Evolutionary conservation across 1,139 yeast species (phyloP).

Genomic region (Oligophagozyma castellii): DNA sequence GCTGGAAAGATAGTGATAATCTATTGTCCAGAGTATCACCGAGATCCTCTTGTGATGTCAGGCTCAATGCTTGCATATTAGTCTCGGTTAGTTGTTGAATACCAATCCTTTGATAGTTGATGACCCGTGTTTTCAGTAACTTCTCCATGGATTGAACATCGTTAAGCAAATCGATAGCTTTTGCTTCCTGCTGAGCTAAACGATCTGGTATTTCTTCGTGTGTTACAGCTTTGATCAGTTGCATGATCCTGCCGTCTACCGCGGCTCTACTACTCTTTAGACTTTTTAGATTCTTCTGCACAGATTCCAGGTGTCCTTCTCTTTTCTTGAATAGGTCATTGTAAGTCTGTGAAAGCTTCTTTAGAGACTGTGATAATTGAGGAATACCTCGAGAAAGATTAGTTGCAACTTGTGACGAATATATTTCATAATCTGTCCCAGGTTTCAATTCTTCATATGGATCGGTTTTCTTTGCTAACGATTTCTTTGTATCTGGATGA

Average conservation of each 20-base stretch:
- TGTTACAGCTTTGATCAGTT: slow-evolving; percentile 33
- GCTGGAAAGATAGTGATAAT: slow-evolving; percentile 26
- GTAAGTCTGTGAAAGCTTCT: slow-evolving; percentile 41
- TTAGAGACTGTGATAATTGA: slow-evolving; percentile 24
- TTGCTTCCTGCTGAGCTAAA: slow-evolving; percentile 29
- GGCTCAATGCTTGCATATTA: slow-evolving; percentile 7
- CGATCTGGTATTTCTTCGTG: slow-evolving; percentile 30
- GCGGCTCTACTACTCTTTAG: slow-evolving; percentile 12
- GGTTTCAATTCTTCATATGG: neutral
- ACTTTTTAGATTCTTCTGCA: slow-evolving; percentile 14
- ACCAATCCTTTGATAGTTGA: neutral
- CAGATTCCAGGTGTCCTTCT: slow-evolving; percentile 9
- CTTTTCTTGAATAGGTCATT: slow-evolving; percentile 14
- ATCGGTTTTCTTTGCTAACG: neutral
- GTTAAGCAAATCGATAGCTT: slow-evolving; percentile 21
- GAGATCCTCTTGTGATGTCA: slow-evolving; percentile 2
- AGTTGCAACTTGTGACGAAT: slow-evolving; percentile 23
- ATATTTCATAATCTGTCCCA: slow-evolving; percentile 12
- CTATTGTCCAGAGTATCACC: slow-evolving; percentile 14
- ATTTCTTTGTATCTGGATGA: neutral
- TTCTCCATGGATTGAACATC: slow-evolving; percentile 15
- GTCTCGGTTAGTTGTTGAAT: slow-evolving; percentile 1
- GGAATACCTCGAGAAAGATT: slow-evolving; percentile 20
- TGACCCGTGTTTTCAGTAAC: slow-evolving; percentile 6
- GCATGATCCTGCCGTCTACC: slow-evolving; percentile 12